Conservation (phyloP, 2,329 filamentous ascomycete species). For the Phyllosticta citriasiana region DNA sequence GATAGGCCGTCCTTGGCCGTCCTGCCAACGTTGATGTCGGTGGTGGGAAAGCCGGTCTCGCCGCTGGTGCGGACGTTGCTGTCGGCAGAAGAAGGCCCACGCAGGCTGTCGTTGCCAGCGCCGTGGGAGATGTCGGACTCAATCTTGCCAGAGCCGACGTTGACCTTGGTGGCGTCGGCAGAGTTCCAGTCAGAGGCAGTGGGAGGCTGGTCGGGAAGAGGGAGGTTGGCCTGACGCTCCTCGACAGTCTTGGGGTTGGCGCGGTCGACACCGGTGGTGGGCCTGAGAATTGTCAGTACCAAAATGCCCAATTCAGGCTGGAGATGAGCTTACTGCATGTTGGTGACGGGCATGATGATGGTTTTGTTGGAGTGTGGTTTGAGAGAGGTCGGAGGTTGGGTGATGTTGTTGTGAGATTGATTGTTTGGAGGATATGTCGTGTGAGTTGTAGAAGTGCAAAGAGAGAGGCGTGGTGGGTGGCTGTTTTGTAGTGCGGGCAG, state of each 20-base stretch:
- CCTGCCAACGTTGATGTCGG: constrained; percentile 46
- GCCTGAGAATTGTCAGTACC: constrained; percentile 12
- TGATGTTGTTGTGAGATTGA: neutral
- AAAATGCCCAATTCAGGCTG: neutral
- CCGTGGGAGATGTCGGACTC: constrained; percentile 30
- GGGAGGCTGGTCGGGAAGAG: constrained; percentile 69
- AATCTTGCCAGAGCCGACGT: constrained; percentile 55
- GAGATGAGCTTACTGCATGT: neutral
- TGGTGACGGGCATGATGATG: constrained; percentile 3
- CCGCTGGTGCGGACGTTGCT: constrained; percentile 40
- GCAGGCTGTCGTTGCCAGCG: constrained; percentile 38
- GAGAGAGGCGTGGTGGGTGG: neutral
- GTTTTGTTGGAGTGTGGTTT: neutral
- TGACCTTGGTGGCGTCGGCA: constrained; percentile 56
- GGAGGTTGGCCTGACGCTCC: constrained; percentile 60
- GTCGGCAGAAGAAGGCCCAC: constrained; percentile 41
- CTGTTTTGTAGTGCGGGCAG: constrained; percentile 4
- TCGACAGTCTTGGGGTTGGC: constrained; percentile 64
- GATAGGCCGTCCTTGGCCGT: constrained; percentile 50
- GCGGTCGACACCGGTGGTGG: constrained; percentile 77
- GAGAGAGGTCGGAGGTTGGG: neutral
- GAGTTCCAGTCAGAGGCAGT: constrained; percentile 71
- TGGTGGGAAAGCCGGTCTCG: constrained; percentile 45
- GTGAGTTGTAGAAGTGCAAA: neutral
- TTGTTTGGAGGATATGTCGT: neutral